Conservation (phyloP, 345 rosid species). For the Eucalyptus regnans region DNA sequence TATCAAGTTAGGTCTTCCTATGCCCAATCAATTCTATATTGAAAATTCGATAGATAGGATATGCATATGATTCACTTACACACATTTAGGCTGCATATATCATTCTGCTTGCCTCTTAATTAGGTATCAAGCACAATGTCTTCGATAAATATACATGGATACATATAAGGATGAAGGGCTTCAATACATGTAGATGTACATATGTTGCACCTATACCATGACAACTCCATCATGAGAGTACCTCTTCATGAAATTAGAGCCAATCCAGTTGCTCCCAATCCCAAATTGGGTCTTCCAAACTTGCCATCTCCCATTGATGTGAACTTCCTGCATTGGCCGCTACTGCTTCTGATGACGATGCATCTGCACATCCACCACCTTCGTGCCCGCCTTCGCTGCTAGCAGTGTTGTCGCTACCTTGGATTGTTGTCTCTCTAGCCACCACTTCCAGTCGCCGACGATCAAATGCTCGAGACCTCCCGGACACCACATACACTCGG, state of each 20-base stretch:
- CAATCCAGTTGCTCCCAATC: constrained; percentile 38
- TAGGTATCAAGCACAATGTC: not conserved
- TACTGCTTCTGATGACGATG: not conserved
- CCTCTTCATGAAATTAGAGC: not conserved
- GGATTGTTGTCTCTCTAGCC: not conserved
- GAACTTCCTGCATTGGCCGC: constrained; percentile 2
- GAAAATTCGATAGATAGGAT: too few species aligned
- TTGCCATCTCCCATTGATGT: constrained; percentile 4
- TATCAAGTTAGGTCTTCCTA: too few species aligned
- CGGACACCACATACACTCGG: not conserved
- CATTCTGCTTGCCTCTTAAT: not conserved
- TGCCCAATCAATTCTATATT: too few species aligned
- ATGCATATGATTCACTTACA: not conserved
- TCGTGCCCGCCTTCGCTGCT: constrained; percentile 20
- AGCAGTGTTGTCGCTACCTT: not conserved
- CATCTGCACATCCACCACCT: not conserved
- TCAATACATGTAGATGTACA: not conserved
- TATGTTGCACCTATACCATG: not conserved
- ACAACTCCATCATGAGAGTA: not conserved
- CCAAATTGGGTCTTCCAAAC: constrained; percentile 17
- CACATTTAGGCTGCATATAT: not conserved
- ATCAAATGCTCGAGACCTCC: not conserved
- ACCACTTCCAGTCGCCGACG: not conserved
- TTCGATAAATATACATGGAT: not conserved
- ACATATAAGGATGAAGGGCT: not conserved